Base-by-base conservation (phyloP, 331 rosid genomes). In the Saraca asoca region DNA sequence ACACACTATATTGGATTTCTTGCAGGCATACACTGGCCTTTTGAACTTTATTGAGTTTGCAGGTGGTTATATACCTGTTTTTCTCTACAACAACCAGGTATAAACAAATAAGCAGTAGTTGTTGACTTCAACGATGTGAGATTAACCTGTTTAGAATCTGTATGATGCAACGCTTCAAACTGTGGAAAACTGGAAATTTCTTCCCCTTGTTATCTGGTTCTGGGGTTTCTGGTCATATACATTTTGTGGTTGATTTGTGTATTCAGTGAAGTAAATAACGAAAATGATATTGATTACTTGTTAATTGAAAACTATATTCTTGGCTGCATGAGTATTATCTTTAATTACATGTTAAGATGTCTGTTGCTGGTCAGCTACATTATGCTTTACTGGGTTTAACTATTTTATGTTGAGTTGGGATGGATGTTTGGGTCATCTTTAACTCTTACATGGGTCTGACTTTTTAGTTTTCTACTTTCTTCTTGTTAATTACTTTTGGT, bases 41-140 rank as follows among this genome's bases (percentile, higher is more conserved):
- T 75, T 94, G 85, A 94, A 94, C 88, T 60, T 94, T 71, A 84
- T 90, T 2, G 98, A 94, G 86, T 83, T 66, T 79, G 54, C 71
- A 5, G 87, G 96, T 61, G 76, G 96, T 63, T 88, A 9, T 57
- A 90, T 94, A 44, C 98, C 98, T 53, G 68, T 64, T 9, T 29
- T 83, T 57, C 84, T 94, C 31, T 94, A 88, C 87, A 86, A 90
- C 79, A 90, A 70, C 75, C 99, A 94, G 99, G 99, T 94, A 88
- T 58, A 17, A 57, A 61, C 53, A 51, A 53, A 17, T 57, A 11
- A 35, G 60, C 48, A 14, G 61, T 56, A 51, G 71, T 58, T 58
- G 16, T 35, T 65, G 72, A 68, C 70, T 37, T 51, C 20, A 53
- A 49, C 24, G 35, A 35, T 48, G 37, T 17, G 7, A 49, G 24